Base-by-base conservation (phyloP, 2,329 filamentous ascomycete species). In the Sphaerulina musiva region DNA sequence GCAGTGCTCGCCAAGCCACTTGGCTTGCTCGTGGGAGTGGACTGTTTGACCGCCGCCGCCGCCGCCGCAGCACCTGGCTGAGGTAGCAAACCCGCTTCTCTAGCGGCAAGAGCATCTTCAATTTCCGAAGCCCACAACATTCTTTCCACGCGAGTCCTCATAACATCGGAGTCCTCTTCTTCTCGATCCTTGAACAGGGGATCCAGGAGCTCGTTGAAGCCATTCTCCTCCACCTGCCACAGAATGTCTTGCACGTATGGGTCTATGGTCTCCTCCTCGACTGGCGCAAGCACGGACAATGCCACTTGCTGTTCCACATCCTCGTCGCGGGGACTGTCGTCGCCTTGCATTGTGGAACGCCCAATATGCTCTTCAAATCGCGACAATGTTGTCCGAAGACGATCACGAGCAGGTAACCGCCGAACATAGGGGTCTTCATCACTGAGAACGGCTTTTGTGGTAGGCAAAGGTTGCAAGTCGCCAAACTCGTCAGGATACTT, bases 181-280 rank as follows among this genome's bases (percentile, higher is more conserved):
- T 97, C 92, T 60, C 86, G 85, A 4, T 80, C 77, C 62, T 86
- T 86, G 74, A 98, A 98, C 0, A 98, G 77, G 1, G 84, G 80
- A 66, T 97, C 89, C 0, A 98, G 80, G 2, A 97, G 76, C 71
- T 97, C 90, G 65, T 97, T 96, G 73, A 95, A 89, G 0, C 89
- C 87, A 70, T 95, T 87, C 69, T 96, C 90, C 0, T 89, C 90
- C 32, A 95, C 84, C 68, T 95, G 88, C 66, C 95, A 96, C 1
- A 97, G 75, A 3, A 96, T 86, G 67, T 97, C 89, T 62, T 86
- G 89, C 29, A 60, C 38, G 11, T 58, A 54, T 7, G 59, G 53
- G 23, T 58, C 58, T 40, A 53, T 46, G 12, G 32, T 23, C 11
- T 51, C 48, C n/a, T 56, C 54, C 38, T 54, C 47, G 10, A 23